phyloP scores from a whole-genome alignment of 176 grass and related monocot species.

The Triticum monococcum region DNA sequence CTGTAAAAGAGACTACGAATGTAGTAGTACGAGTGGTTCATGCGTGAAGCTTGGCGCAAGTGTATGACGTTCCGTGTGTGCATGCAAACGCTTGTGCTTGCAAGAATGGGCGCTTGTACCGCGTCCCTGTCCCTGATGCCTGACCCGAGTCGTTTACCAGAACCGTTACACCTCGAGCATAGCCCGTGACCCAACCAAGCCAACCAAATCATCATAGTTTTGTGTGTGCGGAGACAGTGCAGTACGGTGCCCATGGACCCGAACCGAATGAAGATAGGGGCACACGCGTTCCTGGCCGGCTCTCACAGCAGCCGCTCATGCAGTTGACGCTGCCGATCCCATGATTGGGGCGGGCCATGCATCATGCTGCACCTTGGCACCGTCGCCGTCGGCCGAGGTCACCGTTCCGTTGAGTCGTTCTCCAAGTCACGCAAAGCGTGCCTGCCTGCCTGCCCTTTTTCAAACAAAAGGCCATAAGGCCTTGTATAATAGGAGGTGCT shows the following conservation, averaged over 20 bases:
- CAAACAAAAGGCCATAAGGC: neutral
- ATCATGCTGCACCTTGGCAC: neutral
- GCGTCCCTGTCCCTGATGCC: neutral
- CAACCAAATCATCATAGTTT: no score
- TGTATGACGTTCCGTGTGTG: neutral
- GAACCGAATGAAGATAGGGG: no score
- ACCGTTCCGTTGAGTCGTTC: neutral
- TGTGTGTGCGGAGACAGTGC: no score
- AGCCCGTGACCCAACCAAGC: neutral
- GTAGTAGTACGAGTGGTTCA: neutral
- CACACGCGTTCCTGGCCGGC: no score
- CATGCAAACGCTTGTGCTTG: neutral
- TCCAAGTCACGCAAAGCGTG: neutral
- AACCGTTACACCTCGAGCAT: neutral
- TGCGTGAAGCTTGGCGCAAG: constrained; percentile 25
- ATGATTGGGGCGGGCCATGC: neutral
- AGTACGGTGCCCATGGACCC: no score
- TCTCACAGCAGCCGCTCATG: neutral
- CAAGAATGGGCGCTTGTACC: neutral
- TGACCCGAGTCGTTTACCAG: neutral
- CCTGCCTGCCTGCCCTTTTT: neutral
- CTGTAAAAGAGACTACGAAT: no score
- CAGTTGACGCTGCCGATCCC: neutral
- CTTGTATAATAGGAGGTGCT: no score
- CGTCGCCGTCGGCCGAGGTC: neutral